Conservation (phyloP, 306 rosid genomes). For the Clitoria ternatea region DNA sequence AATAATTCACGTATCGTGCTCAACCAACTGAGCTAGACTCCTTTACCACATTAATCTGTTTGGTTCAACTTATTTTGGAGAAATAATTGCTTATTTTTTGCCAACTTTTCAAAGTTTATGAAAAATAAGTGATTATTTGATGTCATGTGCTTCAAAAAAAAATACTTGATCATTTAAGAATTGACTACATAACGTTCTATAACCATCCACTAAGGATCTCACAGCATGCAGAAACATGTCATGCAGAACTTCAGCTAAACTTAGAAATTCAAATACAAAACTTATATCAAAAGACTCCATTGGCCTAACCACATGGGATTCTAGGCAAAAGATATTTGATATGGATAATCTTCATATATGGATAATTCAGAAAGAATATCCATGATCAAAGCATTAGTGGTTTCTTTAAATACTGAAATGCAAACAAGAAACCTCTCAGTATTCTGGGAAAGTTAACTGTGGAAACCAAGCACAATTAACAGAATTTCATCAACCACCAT, state of each 20-base stretch:
- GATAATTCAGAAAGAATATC: neutral
- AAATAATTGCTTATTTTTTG: too few species aligned
- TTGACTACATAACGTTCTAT: neutral
- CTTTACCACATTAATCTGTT: too few species aligned
- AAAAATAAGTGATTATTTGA: too few species aligned
- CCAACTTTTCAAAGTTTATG: too few species aligned
- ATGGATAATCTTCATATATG: too few species aligned
- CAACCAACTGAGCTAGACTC: too few species aligned
- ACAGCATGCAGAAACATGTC: neutral
- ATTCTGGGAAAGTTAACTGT: neutral
- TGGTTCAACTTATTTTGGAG: too few species aligned
- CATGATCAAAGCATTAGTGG: neutral
- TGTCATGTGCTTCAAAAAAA: neutral
- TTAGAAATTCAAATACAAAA: neutral
- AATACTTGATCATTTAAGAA: neutral
- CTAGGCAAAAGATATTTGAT: neutral
- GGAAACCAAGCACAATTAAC: neutral
- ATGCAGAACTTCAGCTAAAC: neutral
- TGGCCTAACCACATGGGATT: neutral
- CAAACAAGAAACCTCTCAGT: neutral
- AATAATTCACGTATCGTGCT: too few species aligned
- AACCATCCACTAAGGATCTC: neutral
- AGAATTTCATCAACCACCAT: neutral
- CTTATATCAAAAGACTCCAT: neutral
- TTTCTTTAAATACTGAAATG: neutral